phyloP scores from a whole-genome alignment of 2,329 filamentous ascomycete species.

The Passalora sequoiae region DNA sequence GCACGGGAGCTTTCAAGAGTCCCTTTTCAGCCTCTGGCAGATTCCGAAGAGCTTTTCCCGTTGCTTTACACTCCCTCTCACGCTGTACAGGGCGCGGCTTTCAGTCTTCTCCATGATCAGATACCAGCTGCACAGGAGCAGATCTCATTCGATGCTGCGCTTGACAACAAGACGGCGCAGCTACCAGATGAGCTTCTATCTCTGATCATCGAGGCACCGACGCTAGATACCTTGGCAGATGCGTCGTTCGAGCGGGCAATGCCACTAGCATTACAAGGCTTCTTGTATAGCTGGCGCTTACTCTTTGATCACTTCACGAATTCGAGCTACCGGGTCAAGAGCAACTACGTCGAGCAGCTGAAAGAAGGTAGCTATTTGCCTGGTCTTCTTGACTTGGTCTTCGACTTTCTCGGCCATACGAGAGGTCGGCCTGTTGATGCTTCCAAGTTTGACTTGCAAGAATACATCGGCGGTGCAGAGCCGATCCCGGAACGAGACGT shows the following conservation, averaged over 20 bases:
- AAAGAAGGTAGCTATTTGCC: constrained; percentile 66
- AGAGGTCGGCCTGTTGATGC: constrained; percentile 65
- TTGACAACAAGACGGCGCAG: constrained; percentile 66
- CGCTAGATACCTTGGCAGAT: constrained; percentile 61
- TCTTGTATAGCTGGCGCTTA: constrained; percentile 83
- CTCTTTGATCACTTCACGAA: constrained; percentile 73
- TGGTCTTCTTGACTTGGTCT: constrained; percentile 70
- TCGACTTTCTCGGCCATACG: constrained; percentile 77
- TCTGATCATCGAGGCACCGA: constrained; percentile 72
- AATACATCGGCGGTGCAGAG: constrained; percentile 52
- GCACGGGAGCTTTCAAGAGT: constrained; percentile 63
- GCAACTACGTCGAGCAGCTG: constrained; percentile 72
- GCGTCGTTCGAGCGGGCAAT: constrained; percentile 60
- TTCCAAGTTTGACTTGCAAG: constrained; percentile 64
- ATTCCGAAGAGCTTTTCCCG: constrained; percentile 65
- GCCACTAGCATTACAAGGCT: constrained; percentile 66
- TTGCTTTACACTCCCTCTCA: constrained; percentile 70
- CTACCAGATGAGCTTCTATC: constrained; percentile 82
- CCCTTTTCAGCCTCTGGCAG: constrained; percentile 46
- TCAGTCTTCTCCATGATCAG: constrained; percentile 71
- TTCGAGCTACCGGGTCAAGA: constrained; percentile 67
- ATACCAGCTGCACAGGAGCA: constrained; percentile 75
- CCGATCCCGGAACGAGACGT: constrained; percentile 66
- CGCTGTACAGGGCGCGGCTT: constrained; percentile 73
- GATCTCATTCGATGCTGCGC: constrained; percentile 67